Evolutionary conservation across 108 stramenopile species (phyloP).

Genomic region (Conticribra weissflogii): DNA sequence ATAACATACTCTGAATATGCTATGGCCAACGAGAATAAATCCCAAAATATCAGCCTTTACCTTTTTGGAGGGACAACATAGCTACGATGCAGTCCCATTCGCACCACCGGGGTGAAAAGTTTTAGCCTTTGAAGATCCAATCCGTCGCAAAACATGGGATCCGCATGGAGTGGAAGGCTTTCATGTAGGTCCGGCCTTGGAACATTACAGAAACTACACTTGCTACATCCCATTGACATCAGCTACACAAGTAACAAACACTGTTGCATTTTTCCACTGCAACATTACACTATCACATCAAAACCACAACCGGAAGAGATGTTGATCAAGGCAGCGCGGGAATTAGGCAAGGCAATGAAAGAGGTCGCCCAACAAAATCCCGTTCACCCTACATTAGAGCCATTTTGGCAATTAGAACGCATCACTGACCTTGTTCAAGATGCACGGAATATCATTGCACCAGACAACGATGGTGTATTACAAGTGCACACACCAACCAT

Average conservation of each 20-base stretch:
- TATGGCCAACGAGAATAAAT: slow-evolving; percentile 39
- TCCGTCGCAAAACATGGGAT: background rate
- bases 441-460: no score
- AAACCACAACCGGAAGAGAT: background rate
- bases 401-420: no score
- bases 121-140: background rate
- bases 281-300: background rate
- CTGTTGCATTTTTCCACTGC: background rate
- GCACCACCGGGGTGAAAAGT: background rate
- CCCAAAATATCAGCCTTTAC: slow-evolving; percentile 42
- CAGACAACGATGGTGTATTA: no score
- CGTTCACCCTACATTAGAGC: no score
- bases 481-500: no score
- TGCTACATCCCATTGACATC: background rate
- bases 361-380: no score
- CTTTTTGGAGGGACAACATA: slow-evolving; percentile 18
- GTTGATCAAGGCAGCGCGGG: background rate
- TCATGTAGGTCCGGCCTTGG: slow-evolving; percentile 53
- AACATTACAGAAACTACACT: slow-evolving; percentile 53
- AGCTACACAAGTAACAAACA: background rate
- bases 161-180: slow-evolving; percentile 29
- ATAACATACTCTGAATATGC: slow-evolving; percentile 43
- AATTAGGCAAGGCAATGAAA: background rate
- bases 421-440: no score
- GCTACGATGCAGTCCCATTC: slow-evolving; percentile 9